Evolutionary conservation across 192 early-diverging fungal species (phyloP).

Genomic region (Rhizophagus prolifer): DNA sequence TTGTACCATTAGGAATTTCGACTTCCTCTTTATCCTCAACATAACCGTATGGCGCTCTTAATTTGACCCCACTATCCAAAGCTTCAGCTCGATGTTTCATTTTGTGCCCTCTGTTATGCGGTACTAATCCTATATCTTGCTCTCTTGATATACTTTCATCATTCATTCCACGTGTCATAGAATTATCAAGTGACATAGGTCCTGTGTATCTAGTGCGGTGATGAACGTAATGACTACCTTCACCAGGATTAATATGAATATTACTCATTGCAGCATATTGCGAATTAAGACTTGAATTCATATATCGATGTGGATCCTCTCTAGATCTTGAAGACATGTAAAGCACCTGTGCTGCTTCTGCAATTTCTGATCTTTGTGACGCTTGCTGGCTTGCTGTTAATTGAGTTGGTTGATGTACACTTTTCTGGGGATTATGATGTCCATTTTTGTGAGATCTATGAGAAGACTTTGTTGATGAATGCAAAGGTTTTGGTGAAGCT

Average conservation of each 20-base stretch:
- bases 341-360: neutral
- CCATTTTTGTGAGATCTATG: neutral
- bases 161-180: neutral
- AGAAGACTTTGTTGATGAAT: neutral
- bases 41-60: constrained; percentile 42
- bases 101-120: constrained; percentile 72
- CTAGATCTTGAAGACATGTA: neutral
- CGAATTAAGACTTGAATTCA: constrained; percentile 2
- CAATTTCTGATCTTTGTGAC: neutral
- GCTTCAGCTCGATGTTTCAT: constrained; percentile 55
- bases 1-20: neutral
- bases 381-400: neutral
- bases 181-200: neutral
- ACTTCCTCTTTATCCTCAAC: constrained; percentile 30
- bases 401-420: neutral
- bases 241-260: neutral
- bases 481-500: neutral
- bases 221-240: neutral
- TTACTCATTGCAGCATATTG: neutral
- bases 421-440: constrained; percentile 2
- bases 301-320: neutral
- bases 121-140: constrained; percentile 51
- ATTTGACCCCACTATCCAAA: constrained; percentile 46
- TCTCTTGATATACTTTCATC: constrained; percentile 34
- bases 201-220: neutral